Evolutionary conservation across 2,329 filamentous ascomycete species (phyloP), one percentile per base, ranked within the genome.

Genomic region (Pyricularia grisea): DNA sequence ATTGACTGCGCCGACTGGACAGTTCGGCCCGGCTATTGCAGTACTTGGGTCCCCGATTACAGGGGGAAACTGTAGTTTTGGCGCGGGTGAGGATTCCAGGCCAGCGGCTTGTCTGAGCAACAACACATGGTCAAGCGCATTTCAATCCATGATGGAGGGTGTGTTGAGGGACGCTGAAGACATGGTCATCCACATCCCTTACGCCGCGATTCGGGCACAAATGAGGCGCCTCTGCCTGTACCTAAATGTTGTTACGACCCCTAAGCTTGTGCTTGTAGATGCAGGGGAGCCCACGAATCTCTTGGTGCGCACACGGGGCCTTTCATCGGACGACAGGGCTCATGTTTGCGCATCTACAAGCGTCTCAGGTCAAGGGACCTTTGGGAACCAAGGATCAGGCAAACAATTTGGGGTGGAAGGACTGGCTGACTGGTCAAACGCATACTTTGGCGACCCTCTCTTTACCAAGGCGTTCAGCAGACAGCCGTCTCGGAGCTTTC

Each of bases 81-180:
- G 20, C 66, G 7, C 36, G 14, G 10, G 23, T 9, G 33, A 30
- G 50, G 25, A 61, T 23, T 6, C 2, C 60, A 63, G 23, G 60
- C 25, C 60, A 28, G 25, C 60, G 27, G 11, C 58, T 27, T 17
- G 7, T 17, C 12, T 28, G 12, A 30, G 20, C 11, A 17, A 28
- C 60, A 28, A 75, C 6, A 82, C 80, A 1, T 90, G 88, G 88
- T 81, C 81, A 0, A 78, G 81, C 36, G 85, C 86, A 0, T 90
- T 90, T 68, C 81, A 85, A 58, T 78, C 80, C 3, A 76, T 90
- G 68, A 74, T 89, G 10, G 87, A 90, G 71, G 80, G 80, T 0
- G 78, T 86, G 3, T 75, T 90, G 23, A 79, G 86, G 11, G 88
- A 90, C 71, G 86, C 82, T 0, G 87, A 90, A 74, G 87, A 89